Evolutionary conservation across 2,329 filamentous ascomycete species (phyloP).

Genomic region (Aspergillus ochraceus): DNA sequence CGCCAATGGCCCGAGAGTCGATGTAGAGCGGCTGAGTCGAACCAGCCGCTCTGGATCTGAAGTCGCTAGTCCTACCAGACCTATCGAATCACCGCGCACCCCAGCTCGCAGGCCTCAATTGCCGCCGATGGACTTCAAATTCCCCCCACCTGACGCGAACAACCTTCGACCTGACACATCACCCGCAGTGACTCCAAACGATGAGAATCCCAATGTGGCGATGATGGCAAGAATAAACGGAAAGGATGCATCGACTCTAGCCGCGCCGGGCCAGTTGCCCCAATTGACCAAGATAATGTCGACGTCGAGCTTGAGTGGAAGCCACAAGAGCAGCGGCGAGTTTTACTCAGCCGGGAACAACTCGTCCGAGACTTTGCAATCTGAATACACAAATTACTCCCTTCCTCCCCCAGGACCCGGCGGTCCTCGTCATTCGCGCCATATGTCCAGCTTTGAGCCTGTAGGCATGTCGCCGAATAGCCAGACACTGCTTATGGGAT

Average conservation of each 20-base stretch:
- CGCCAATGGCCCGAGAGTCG: constrained; percentile 32
- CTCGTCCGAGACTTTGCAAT: constrained; percentile 88
- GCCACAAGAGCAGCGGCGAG: constrained; percentile 87
- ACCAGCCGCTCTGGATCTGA: constrained; percentile 24
- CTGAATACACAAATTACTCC: constrained; percentile 68
- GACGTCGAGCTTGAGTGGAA: constrained; percentile 72
- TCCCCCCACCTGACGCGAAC: constrained; percentile 47
- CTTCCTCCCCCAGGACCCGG: constrained; percentile 55
- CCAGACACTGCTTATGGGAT: constrained; percentile 95
- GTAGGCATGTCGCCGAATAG: constrained; percentile 20
- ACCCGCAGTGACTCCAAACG: constrained; percentile 30
- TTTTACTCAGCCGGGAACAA: constrained; percentile 95
- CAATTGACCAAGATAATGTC: constrained; percentile 68
- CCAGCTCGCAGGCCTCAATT: constrained; percentile 39
- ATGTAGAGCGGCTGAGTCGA: constrained; percentile 32
- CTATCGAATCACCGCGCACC: constrained; percentile 41
- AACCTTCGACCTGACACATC: constrained; percentile 27
- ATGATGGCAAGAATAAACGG: constrained; percentile 16
- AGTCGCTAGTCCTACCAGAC: constrained; percentile 33
- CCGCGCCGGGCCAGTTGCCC: constrained; percentile 31
- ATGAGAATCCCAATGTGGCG: constrained; percentile 18
- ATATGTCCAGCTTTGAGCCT: constrained; percentile 45
- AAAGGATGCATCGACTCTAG: constrained; percentile 26
- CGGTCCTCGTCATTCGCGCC: constrained; percentile 39
- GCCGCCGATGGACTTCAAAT: constrained; percentile 55